Conservation (phyloP, 1,284 basidiomycete genomes). For the Vanrija sp. region DNA sequence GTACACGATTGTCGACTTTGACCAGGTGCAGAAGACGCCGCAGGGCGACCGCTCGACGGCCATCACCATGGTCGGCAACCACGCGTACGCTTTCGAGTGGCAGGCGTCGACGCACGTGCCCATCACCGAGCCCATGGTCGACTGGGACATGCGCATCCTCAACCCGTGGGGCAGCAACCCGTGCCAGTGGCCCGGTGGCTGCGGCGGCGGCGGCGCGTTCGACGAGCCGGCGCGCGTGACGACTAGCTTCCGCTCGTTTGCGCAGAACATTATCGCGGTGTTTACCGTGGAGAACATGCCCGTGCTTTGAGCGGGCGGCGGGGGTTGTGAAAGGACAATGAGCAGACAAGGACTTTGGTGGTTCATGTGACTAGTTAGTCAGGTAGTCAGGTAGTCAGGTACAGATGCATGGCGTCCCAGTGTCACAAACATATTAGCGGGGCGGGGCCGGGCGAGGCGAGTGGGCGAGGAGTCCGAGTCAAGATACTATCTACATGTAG, state of each 20-base stretch:
- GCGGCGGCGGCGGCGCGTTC: constrained; percentile 1
- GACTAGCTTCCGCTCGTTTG: constrained; percentile 11
- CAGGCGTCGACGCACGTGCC: constrained; percentile 3
- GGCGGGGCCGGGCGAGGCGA: no score
- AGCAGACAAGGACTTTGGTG: no score
- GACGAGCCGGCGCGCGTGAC: constrained; percentile 8
- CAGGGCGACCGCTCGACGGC: constrained; percentile 5
- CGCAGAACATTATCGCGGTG: constrained; percentile 7
- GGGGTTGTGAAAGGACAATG: no score
- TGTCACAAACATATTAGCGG: no score
- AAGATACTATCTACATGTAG: no score
- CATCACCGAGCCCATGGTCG: neutral
- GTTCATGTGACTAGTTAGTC: no score
- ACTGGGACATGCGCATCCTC: constrained; percentile 3
- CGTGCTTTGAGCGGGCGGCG: neutral
- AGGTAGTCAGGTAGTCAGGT: no score
- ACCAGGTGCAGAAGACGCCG: constrained; percentile 9
- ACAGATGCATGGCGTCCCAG: no score
- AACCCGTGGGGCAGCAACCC: constrained; percentile 24
- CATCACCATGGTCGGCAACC: constrained; percentile 12
- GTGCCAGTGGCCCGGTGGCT: constrained; percentile 6
- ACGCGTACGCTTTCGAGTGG: constrained; percentile 18
- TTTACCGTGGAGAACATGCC: constrained; percentile 16
- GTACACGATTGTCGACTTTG: constrained; percentile 19
- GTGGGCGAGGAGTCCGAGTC: no score